Evolutionary conservation across 805 yeast genomes (phyloP).

Genomic region (Hanseniaspora jakobsenii): DNA sequence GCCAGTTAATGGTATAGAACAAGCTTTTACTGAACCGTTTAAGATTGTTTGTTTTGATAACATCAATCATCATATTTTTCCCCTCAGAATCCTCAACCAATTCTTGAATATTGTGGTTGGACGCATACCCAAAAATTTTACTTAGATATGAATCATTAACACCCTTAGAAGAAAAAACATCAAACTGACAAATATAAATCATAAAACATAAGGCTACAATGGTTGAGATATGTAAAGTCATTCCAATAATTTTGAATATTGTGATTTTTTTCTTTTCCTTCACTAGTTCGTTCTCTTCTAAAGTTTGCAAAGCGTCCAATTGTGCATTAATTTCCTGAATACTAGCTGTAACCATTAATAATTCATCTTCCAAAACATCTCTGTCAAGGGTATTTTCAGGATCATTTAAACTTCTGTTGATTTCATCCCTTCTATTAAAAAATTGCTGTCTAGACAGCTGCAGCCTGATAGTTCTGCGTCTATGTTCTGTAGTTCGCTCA

Average conservation of each 20-base stretch:
- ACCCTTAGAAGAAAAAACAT: neutral
- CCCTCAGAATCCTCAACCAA: too few relatives aligned
- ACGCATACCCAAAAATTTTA: too few relatives aligned
- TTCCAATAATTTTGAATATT: neutral
- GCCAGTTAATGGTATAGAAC: conserved; percentile 10
- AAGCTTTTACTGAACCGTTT: neutral
- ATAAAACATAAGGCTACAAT: neutral
- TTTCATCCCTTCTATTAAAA: neutral
- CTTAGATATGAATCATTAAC: too few relatives aligned
- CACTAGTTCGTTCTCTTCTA: neutral
- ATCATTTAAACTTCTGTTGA: neutral
- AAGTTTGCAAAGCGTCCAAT: neutral
- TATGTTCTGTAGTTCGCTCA: conserved; percentile 3
- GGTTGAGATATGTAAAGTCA: neutral
- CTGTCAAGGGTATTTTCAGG: too few relatives aligned
- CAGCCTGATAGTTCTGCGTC: conserved; percentile 11
- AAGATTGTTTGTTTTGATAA: too few relatives aligned
- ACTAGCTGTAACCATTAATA: neutral
- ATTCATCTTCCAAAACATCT: conserved; percentile 1
- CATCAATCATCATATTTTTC: too few relatives aligned
- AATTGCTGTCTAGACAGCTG: conserved; percentile 9
- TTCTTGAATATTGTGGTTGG: too few relatives aligned
- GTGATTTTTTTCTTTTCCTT: neutral
- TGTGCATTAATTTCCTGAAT: neutral
- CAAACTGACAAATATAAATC: neutral